Evolutionary conservation across 1,139 yeast genomes (phyloP), one percentile per base, ranked within the genome.

Genomic region (Nakaseomyces nivariensis): DNA sequence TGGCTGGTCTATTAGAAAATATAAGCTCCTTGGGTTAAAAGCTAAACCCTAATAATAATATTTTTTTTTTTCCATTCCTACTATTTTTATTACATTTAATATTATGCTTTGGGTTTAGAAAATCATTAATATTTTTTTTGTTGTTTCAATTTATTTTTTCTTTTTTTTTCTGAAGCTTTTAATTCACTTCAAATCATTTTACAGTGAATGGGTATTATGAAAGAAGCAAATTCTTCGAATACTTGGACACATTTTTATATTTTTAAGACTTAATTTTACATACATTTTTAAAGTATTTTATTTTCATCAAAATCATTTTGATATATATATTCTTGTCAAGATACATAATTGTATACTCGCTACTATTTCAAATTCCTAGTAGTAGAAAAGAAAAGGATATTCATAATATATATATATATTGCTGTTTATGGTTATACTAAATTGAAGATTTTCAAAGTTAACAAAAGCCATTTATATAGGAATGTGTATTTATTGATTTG

Each of bases 1-100:
- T 90, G 97, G 97, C 74, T 88, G 66, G 68, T 86, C 48, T 56
- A 79, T 48, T 79, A 66, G 49, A 17, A 32, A 24, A 4, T 38
- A 10, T 25, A 31, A 10, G 13, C 13, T 37, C 9, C 36, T 29
- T 27, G 34, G 22, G n/a, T 25, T 24, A 7, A 24, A 10, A 11
- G 25, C 10, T 43, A 37, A 33, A n/a, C 11, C 36, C 10, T n/a
- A 33, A 33, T n/a, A 5, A 9, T 33, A 10, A 46, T 26, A 9
- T 24, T 26, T 11, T 38, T 24, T 38, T 24, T 38, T 25, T 38
- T n/a, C 25, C 42, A 11, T 24, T 38, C 31, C 13, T 38, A 25
- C 13, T 8, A 25, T 38, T 8, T 26, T 38, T 25, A 37, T 7
- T 5, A 37, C 31, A n/a, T 8, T 24, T 24, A 17, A 24, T 38